A percentile compares a stretch with the other conserved stretches of the same genome.
Conservation (phyloP, 768 basidiomycete species). For the Lactarius pseudohatsudake region DNA sequence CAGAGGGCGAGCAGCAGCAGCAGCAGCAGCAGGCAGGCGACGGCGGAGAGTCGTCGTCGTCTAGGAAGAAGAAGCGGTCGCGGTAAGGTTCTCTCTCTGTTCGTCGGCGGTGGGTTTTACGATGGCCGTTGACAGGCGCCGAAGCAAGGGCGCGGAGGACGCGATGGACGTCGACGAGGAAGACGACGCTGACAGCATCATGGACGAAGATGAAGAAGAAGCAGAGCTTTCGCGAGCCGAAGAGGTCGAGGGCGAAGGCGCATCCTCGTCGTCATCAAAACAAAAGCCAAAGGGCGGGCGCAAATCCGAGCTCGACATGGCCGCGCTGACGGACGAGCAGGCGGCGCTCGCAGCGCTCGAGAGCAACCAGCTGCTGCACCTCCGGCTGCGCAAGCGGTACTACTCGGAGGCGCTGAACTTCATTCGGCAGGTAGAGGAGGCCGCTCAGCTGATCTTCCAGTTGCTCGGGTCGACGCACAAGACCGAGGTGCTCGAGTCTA, state of each 20-base stretch:
- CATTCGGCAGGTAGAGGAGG: constrained; percentile 64
- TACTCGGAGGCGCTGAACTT: constrained; percentile 84
- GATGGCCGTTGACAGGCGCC: constrained; percentile 2
- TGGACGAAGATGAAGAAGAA: constrained; percentile 42
- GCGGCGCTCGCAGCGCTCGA: constrained; percentile 68
- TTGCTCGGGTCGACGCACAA: constrained; percentile 86
- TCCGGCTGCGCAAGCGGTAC: constrained; percentile 80
- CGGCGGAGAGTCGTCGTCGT: constrained; percentile 29
- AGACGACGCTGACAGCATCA: constrained; percentile 40
- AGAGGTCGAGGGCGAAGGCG: constrained; percentile 26
- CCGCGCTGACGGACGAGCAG: constrained; percentile 67
- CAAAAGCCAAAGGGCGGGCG: constrained; percentile 45
- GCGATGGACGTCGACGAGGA: constrained; percentile 59
- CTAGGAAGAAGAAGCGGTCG: constrained; percentile 32
- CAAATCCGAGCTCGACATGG: constrained; percentile 71
- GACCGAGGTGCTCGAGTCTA: constrained; percentile 77
- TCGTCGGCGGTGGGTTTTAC: neutral
- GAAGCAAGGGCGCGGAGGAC: constrained; percentile 36
- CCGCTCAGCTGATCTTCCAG: constrained; percentile 70
- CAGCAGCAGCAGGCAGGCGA: constrained; percentile 30
- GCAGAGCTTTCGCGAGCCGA: constrained; percentile 34
- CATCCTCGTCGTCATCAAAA: neutral
- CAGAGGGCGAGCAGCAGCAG: constrained; percentile 26
- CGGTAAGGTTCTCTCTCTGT: constrained; percentile 31
- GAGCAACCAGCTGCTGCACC: constrained; percentile 59